Conservation (phyloP, 495 filamentous ascomycete genomes). For the Aeminium ludgeri region DNA sequence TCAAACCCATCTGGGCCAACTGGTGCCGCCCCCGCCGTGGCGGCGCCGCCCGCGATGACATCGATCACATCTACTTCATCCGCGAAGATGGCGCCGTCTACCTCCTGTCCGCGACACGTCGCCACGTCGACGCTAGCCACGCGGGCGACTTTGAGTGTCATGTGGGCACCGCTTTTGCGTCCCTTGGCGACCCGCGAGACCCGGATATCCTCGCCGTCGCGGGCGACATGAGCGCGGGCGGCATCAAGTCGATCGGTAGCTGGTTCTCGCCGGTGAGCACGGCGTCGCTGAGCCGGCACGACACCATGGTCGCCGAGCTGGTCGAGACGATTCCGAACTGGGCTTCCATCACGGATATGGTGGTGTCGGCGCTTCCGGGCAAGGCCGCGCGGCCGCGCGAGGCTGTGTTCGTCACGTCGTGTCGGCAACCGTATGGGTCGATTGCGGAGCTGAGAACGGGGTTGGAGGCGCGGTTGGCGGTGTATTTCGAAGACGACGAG, state of each 20-base stretch:
- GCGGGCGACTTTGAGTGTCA: conserved; percentile 45
- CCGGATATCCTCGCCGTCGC: conserved; percentile 65
- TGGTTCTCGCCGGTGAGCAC: conserved; percentile 27
- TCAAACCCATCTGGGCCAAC: conserved; percentile 19
- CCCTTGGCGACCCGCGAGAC: conserved; percentile 32
- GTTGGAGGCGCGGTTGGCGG: conserved; percentile 14
- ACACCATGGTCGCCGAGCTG: conserved; percentile 28
- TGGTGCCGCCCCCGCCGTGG: conserved; percentile 19
- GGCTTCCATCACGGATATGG: conserved; percentile 57
- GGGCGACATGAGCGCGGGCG: conserved; percentile 64
- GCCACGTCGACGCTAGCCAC: conserved; percentile 19
- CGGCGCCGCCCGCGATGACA: not conserved
- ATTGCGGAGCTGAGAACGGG: conserved; percentile 22
- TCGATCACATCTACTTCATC: conserved; percentile 23
- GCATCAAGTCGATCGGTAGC: conserved; percentile 6
- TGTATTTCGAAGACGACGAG: not conserved
- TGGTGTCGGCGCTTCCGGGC: conserved; percentile 19
- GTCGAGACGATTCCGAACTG: conserved; percentile 59
- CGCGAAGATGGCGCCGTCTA: conserved; percentile 31
- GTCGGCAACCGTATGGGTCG: conserved; percentile 20
- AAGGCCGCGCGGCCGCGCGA: conserved; percentile 5
- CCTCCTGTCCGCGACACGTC: conserved; percentile 10
- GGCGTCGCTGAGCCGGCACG: conserved; percentile 9
- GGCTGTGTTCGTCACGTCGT: conserved; percentile 19
- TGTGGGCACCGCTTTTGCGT: conserved; percentile 51